Base-by-base conservation (phyloP, 129 eudicot genomes). In the Calendula officinalis region DNA sequence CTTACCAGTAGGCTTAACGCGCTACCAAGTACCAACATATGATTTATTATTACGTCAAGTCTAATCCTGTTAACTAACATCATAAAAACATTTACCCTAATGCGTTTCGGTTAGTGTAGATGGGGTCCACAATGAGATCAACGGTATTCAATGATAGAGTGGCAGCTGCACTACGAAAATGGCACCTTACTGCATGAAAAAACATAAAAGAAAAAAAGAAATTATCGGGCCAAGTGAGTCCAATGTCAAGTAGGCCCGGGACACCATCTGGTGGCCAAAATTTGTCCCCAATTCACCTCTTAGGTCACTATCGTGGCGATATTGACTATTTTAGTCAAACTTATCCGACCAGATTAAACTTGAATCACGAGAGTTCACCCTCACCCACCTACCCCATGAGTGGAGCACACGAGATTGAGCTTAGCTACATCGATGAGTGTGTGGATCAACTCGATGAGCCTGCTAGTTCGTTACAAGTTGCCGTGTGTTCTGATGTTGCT, bases 91-190 rank as follows among this genome's bases (percentile, higher is more conserved):
- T 30, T 34, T 46, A 2, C 0, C 7, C 11, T 17, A 40, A 8
- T 13, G 4, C 41, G 11, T 0, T 48, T n/a, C 4, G 0, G 4
- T 22, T 45, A 48, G 44, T 40, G 13, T 78, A 82, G 94, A 85
- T 85, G 88, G 94, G 94, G 8, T 82, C 85, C 0, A 73, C 73
- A 4, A 76, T 82, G 86, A 77, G 77, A 63, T 79, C 88, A 63
- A 85, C 88, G 4, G 74, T 82, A 73, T 85, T 85, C 76, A 82
- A 82, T 8, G 88, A 85, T 41, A 53, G 73, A 37, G 75, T 85
- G 6, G 83, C 79, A 6, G 41, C 75, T 8, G 83, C 86, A 8
- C 56, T 74, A 5, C 53, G 12, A 36, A 79, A 43, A 48, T 85
- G 88, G 83, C 86, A 74, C 81, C 88, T 55, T 11, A 74, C 66